Evolutionary conservation across 2,329 filamentous ascomycete species (phyloP).

Genomic region (Intubia oerlemansii): DNA sequence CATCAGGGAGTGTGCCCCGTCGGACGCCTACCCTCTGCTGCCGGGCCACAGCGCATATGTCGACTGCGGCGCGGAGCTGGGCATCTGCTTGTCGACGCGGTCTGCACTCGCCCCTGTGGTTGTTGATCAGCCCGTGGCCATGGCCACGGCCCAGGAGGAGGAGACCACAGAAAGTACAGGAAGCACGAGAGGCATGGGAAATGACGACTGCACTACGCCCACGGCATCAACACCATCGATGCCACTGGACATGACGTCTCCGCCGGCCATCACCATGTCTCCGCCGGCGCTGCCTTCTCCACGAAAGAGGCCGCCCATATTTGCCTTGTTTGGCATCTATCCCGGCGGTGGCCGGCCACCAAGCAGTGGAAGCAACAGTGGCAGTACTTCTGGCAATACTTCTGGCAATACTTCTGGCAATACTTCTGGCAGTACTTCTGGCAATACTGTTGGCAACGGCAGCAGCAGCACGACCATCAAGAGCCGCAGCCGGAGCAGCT

Average conservation of each 20-base stretch:
- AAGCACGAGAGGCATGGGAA: too few species aligned
- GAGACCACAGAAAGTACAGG: neutral
- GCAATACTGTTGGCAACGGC: too few species aligned
- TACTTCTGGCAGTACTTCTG: too few species aligned
- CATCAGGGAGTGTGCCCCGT: conserved; percentile 10
- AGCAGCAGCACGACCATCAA: too few species aligned
- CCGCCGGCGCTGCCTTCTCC: too few species aligned
- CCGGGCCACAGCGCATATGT: conserved; percentile 11
- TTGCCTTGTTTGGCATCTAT: too few species aligned
- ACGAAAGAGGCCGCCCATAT: too few species aligned
- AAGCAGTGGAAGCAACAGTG: too few species aligned
- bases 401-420: too few species aligned
- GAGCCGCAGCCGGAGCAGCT: neutral
- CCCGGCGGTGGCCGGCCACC: too few species aligned
- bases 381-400: too few species aligned
- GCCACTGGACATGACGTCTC: neutral
- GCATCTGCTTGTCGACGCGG: conserved; percentile 1
- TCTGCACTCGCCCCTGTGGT: conserved; percentile 1
- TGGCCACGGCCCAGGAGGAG: neutral
- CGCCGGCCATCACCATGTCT: neutral
- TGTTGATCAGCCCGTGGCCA: too few species aligned
- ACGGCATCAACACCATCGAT: neutral
- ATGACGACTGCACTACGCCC: neutral
- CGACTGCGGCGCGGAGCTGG: conserved; percentile 1
- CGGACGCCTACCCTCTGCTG: conserved; percentile 13